Percentiles rank a stretch among this genome's conserved stretches.
Conservation (phyloP, 208 protist species). For the Leishmania turanica region DNA sequence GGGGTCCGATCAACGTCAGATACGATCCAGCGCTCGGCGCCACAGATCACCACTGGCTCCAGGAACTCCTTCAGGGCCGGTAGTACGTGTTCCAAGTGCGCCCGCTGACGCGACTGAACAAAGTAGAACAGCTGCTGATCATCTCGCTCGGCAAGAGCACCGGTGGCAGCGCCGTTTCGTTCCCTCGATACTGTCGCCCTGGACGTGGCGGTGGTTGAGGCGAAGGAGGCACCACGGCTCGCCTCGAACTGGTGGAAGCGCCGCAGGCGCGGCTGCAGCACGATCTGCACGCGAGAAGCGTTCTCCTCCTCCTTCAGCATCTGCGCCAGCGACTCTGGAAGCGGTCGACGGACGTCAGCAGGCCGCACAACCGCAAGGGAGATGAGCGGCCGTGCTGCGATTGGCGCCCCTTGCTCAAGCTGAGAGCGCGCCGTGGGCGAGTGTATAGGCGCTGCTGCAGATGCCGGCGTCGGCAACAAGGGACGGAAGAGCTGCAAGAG, state of each 20-base stretch:
- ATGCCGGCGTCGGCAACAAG: background rate
- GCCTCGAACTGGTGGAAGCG: conserved; percentile 41
- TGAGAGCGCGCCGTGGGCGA: background rate
- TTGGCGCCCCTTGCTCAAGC: background rate
- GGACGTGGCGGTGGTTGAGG: background rate
- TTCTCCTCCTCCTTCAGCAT: conserved; percentile 74
- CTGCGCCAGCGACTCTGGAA: conserved; percentile 52
- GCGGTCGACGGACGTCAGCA: conserved; percentile 33
- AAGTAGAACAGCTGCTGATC: conserved; percentile 75
- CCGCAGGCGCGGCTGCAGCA: conserved; percentile 78
- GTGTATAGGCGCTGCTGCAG: background rate
- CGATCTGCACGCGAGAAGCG: conserved; percentile 72
- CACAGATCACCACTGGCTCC: conserved; percentile 68
- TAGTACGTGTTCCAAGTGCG: conserved; percentile 72
- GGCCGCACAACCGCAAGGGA: conserved; percentile 40
- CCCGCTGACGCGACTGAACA: conserved; percentile 72
- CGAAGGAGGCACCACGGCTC: background rate
- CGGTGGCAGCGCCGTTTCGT: background rate
- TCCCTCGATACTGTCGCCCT: background rate
- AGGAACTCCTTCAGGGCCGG: conserved; percentile 58
- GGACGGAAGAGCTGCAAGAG: conserved; percentile 21
- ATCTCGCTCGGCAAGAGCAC: background rate
- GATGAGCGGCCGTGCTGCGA: conserved; percentile 34
- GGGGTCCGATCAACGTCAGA: conserved; percentile 83
- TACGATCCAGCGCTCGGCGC: conserved; percentile 72